Conservation (phyloP, 768 basidiomycete genomes). For the Fomitopsis serialis region DNA sequence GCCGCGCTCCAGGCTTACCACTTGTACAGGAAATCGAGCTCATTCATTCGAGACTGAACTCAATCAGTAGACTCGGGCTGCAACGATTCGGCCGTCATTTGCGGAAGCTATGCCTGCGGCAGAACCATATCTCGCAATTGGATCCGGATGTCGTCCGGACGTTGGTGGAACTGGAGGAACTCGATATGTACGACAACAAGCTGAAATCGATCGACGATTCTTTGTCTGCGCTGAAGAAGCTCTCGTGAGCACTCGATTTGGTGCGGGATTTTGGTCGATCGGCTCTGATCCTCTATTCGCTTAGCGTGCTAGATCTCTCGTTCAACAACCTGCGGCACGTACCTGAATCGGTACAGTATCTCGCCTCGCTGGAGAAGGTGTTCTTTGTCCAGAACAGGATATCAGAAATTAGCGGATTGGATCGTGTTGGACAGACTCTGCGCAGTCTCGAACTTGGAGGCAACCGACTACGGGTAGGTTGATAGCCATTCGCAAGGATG, state of each 20-base stretch:
- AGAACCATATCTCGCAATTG: slow-evolving; percentile 73
- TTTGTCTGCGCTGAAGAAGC: slow-evolving; percentile 47
- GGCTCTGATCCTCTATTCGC: not conserved
- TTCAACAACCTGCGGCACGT: slow-evolving; percentile 84
- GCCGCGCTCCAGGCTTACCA: not conserved
- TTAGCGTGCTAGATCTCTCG: slow-evolving; percentile 83
- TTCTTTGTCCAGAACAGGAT: slow-evolving; percentile 99
- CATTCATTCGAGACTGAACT: slow-evolving; percentile 70
- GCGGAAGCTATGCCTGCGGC: slow-evolving; percentile 75
- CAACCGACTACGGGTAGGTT: slow-evolving; percentile 82
- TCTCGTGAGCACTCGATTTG: slow-evolving; percentile 42
- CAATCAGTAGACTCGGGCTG: slow-evolving; percentile 62
- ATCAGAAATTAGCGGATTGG: slow-evolving; percentile 65
- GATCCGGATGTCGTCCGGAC: slow-evolving; percentile 67
- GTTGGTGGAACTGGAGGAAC: slow-evolving; percentile 71
- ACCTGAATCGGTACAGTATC: slow-evolving; percentile 51
- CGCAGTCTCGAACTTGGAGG: slow-evolving; percentile 90
- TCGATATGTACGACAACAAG: slow-evolving; percentile 96
- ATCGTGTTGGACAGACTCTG: slow-evolving; percentile 47
- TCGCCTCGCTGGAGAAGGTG: slow-evolving; percentile 64
- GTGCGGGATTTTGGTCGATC: not conserved
- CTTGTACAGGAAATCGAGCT: slow-evolving; percentile 75
- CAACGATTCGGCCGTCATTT: slow-evolving; percentile 66
- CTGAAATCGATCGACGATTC: slow-evolving; percentile 70
- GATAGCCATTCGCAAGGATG: no score